Conservation (phyloP, 257 asterid genomes). For the Petunia secreta region DNA sequence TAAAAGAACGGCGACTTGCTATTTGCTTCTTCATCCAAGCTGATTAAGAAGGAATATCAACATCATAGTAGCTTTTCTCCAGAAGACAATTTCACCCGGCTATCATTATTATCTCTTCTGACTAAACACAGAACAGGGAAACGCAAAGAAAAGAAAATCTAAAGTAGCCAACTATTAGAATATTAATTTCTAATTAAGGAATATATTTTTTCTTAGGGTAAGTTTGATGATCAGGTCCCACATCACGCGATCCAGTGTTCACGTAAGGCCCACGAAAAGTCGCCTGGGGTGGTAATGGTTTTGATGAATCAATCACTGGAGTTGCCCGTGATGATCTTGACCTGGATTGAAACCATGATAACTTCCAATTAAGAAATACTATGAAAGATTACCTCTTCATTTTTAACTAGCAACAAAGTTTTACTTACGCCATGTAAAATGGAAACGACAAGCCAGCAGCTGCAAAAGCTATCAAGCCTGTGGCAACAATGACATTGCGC, state of each 20-base stretch:
- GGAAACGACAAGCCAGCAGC: constrained; percentile 90
- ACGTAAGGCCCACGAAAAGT: constrained; percentile 94
- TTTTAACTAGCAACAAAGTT: constrained; percentile 4
- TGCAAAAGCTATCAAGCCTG: constrained; percentile 80
- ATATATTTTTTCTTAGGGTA: constrained; percentile 65
- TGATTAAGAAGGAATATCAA: neutral
- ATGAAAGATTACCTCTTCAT: neutral
- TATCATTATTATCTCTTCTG: neutral
- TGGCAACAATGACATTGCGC: constrained; percentile 75
- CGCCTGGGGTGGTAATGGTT: constrained; percentile 94
- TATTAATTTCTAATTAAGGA: neutral
- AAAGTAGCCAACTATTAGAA: neutral
- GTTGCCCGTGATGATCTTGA: constrained; percentile 58
- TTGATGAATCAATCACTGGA: constrained; percentile 92
- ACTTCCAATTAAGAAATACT: constrained; percentile 22
- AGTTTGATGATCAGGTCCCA: constrained; percentile 78
- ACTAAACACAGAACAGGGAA: neutral
- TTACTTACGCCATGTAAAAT: constrained; percentile 92
- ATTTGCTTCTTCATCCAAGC: neutral
- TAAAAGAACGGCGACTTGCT: neutral
- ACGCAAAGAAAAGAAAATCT: neutral
- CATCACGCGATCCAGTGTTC: constrained; percentile 92
- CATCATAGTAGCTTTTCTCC: too few relatives aligned
- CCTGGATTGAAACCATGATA: constrained; percentile 39
- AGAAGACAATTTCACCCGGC: neutral